Evolutionary conservation across 805 yeast genomes (phyloP).

Genomic region (Candida andamanensis): DNA sequence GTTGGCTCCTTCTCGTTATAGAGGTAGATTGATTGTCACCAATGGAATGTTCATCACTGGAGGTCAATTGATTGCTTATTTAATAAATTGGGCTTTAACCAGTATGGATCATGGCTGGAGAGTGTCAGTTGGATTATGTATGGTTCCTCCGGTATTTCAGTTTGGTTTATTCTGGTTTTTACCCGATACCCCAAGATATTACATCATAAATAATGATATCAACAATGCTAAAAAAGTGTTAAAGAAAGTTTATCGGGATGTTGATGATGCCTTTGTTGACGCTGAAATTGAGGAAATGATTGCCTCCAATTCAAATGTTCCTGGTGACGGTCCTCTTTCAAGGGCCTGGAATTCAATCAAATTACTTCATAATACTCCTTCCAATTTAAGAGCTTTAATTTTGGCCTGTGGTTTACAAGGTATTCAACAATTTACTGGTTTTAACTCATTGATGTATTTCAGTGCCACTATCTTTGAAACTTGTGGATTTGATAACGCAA

Average conservation of each 20-base stretch:
- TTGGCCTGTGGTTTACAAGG: constrained; percentile 94
- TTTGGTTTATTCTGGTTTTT: constrained; percentile 71
- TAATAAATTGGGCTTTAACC: constrained; percentile 82
- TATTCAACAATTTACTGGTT: constrained; percentile 94
- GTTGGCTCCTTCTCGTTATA: constrained; percentile 83
- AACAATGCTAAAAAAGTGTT: constrained; percentile 68
- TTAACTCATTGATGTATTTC: constrained; percentile 94
- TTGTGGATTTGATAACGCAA: constrained; percentile 81
- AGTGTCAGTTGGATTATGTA: constrained; percentile 81
- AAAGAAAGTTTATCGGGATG: constrained; percentile 54
- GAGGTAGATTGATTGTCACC: constrained; percentile 87
- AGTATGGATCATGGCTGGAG: constrained; percentile 85
- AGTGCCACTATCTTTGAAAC: constrained; percentile 88
- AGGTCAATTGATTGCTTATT: constrained; percentile 93
- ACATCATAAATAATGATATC: constrained; percentile 63
- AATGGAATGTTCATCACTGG: constrained; percentile 90
- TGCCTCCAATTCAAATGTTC: constrained; percentile 37
- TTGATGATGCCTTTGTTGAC: constrained; percentile 59
- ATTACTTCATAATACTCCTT: constrained; percentile 60
- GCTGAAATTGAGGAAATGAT: constrained; percentile 65
- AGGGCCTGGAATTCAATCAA: constrained; percentile 58
- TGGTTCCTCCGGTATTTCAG: constrained; percentile 82
- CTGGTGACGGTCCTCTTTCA: constrained; percentile 36
- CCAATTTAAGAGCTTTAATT: constrained; percentile 83
- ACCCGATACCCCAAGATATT: constrained; percentile 94